phyloP scores from a whole-genome alignment of 2,329 filamentous ascomycete species.

The Pseudogymnoascus sp. region DNA sequence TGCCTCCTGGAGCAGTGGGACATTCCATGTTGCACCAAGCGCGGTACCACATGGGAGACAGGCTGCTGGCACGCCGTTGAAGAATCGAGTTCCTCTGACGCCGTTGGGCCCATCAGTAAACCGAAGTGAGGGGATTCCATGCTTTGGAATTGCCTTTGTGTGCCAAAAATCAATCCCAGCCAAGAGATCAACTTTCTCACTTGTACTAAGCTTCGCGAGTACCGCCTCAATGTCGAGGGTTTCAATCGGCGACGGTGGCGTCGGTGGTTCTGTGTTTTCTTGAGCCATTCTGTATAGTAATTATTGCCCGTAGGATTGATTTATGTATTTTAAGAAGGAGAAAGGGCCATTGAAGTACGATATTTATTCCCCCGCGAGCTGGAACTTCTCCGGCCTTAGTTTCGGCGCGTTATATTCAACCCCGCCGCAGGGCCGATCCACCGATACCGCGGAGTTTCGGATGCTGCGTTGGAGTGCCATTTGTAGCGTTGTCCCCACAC shows the following conservation, averaged over 20 bases:
- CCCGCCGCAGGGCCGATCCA: slow-evolving; percentile 3
- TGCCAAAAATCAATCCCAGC: slow-evolving; percentile 32
- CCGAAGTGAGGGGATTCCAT: slow-evolving; percentile 26
- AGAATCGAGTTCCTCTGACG: slow-evolving; percentile 28
- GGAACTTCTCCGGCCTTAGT: slow-evolving; percentile 9
- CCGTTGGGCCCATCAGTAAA: slow-evolving; percentile 30
- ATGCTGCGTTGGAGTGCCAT: neutral
- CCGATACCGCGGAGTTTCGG: neutral
- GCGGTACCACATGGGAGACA: slow-evolving; percentile 37
- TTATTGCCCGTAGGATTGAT: neutral
- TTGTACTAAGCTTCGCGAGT: slow-evolving; percentile 44
- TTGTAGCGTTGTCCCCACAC: neutral
- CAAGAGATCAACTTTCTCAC: slow-evolving; percentile 47
- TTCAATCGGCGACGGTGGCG: slow-evolving; percentile 14
- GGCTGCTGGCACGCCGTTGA: slow-evolving; percentile 37
- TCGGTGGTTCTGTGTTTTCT: slow-evolving; percentile 14
- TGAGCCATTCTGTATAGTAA: slow-evolving; percentile 3
- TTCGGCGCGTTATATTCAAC: neutral
- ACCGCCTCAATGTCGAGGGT: slow-evolving; percentile 43
- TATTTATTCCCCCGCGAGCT: neutral
- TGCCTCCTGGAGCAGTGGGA: slow-evolving; percentile 53
- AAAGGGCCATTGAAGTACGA: neutral
- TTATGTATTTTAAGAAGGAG: neutral
- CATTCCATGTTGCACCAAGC: slow-evolving; percentile 59
- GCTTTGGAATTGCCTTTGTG: slow-evolving; percentile 24